Percentiles rank a stretch among this genome's conserved stretches.
phyloP scores from a whole-genome alignment of 1,139 yeast genomes.

The Diutina sp. region DNA sequence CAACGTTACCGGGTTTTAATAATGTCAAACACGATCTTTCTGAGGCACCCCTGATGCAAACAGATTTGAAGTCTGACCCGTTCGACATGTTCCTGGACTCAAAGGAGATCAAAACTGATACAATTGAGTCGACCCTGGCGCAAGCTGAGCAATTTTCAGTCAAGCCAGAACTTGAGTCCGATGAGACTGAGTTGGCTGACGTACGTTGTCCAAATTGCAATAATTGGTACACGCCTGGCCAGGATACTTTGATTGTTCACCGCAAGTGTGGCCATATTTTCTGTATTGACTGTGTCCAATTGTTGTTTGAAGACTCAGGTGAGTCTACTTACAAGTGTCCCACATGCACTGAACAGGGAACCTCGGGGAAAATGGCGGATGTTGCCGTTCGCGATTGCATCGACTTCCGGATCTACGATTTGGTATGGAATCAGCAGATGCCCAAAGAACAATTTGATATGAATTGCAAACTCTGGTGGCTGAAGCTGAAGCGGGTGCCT shows the following conservation, averaged over 20 bases:
- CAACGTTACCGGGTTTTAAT: too few species aligned
- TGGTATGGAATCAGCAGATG: background rate
- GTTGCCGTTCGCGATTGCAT: background rate
- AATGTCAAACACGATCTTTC: too few species aligned
- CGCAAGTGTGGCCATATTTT: constrained; percentile 60
- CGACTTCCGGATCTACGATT: background rate
- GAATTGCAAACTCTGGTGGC: background rate
- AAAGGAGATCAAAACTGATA: background rate
- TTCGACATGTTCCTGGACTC: too few species aligned
- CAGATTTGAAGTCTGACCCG: background rate
- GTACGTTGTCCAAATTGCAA: background rate
- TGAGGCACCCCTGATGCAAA: too few species aligned
- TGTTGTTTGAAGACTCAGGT: constrained; percentile 32
- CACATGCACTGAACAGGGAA: background rate
- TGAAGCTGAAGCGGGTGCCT: background rate
- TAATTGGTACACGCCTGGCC: constrained; percentile 12
- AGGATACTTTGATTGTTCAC: constrained; percentile 31
- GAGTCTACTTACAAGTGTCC: background rate
- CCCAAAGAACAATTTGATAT: background rate
- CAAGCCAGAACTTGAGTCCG: background rate
- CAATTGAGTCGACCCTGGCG: background rate
- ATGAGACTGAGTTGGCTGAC: background rate
- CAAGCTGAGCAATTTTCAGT: background rate
- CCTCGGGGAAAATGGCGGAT: background rate
- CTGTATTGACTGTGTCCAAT: constrained; percentile 48